Evolutionary conservation across 1,284 basidiomycete genomes (phyloP).

Genomic region (Cryptococcus maquisensis): DNA sequence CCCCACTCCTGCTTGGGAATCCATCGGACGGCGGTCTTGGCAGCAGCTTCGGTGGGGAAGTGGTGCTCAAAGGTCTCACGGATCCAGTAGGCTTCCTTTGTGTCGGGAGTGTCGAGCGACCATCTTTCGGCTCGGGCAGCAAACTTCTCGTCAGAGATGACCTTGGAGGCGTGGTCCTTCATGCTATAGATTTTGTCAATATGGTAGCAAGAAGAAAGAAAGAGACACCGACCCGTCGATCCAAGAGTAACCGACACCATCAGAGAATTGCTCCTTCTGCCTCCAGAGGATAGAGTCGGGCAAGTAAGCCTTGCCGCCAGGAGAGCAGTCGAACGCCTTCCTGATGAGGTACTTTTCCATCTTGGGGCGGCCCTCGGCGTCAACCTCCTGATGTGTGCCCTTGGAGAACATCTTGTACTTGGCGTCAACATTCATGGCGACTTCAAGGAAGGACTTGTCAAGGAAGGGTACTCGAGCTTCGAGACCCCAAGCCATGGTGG

Average conservation of each 20-base stretch:
- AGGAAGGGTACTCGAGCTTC: constrained; percentile 99
- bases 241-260: constrained; percentile 99
- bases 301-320: constrained; percentile 82
- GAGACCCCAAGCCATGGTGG: constrained; percentile 99
- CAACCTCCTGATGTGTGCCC: constrained; percentile 67
- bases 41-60: constrained; percentile 83
- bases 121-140: constrained; percentile 71
- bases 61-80: constrained; percentile 86
- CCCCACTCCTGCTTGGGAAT: constrained; percentile 95
- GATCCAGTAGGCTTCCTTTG: constrained; percentile 96
- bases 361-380: constrained; percentile 76
- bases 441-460: constrained; percentile 93
- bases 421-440: constrained; percentile 86
- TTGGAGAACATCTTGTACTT: constrained; percentile 88
- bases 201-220: background rate
- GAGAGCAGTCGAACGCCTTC: constrained; percentile 90
- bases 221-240: constrained; percentile 78
- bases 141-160: constrained; percentile 79
- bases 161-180: constrained; percentile 75
- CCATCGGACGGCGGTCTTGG: constrained; percentile 89
- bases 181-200: constrained; percentile 56
- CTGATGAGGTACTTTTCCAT: constrained; percentile 99
- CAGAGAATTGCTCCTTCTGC: constrained; percentile 99
- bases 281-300: constrained; percentile 95
- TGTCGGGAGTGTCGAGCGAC: constrained; percentile 80